Evolutionary conservation across 805 yeast genomes (phyloP).

Genomic region (Priceomyces melissophilus): DNA sequence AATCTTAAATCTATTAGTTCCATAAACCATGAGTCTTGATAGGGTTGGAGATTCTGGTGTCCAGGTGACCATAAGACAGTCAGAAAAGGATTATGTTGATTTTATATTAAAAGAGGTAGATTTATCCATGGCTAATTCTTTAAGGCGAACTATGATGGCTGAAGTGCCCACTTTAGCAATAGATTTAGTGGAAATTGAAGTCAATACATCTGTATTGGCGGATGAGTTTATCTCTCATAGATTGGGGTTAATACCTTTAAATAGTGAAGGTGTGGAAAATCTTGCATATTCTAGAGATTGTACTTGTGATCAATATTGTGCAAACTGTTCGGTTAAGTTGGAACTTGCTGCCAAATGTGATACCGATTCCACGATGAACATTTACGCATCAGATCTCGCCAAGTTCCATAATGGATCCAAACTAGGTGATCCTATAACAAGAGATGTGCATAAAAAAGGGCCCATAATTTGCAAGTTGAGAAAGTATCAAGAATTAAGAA

Average conservation of each 20-base stretch:
- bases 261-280: slow-evolving; percentile 77
- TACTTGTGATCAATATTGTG: slow-evolving; percentile 97
- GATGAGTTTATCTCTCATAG: slow-evolving; percentile 96
- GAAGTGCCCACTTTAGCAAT: slow-evolving; percentile 97
- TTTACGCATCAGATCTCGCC: slow-evolving; percentile 76
- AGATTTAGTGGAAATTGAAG: slow-evolving; percentile 91
- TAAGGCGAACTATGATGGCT: slow-evolving; percentile 88
- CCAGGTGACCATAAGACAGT: slow-evolving; percentile 81
- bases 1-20: background rate
- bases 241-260: slow-evolving; percentile 86
- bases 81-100: slow-evolving; percentile 84
- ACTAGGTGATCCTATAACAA: slow-evolving; percentile 82
- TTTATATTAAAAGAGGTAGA: slow-evolving; percentile 86
- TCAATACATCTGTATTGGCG: slow-evolving; percentile 90
- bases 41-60: slow-evolving; percentile 49
- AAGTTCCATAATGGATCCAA: slow-evolving; percentile 42
- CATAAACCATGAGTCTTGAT: slow-evolving; percentile 22
- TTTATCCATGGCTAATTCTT: slow-evolving; percentile 84
- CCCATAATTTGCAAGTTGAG: slow-evolving; percentile 88
- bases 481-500: slow-evolving; percentile 84
- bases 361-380: slow-evolving; percentile 81
- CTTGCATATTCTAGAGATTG: slow-evolving; percentile 91
- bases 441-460: slow-evolving; percentile 75
- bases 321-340: slow-evolving; percentile 86
- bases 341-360: slow-evolving; percentile 87